Evolutionary conservation across 495 filamentous ascomycete genomes (phyloP).

Genomic region (Penicillium desertorum): DNA sequence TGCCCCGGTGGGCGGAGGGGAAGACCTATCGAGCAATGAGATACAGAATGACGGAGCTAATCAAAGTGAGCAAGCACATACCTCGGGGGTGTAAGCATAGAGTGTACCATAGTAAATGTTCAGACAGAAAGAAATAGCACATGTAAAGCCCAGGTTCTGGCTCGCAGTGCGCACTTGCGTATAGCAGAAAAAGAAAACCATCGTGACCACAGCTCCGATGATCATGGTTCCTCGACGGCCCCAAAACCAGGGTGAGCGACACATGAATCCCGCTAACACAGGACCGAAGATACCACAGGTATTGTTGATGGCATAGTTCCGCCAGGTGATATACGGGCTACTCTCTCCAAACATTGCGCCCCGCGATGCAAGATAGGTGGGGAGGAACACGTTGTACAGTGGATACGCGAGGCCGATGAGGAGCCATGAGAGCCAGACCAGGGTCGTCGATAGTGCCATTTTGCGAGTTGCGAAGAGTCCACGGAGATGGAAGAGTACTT

Average conservation of each 20-base stretch:
- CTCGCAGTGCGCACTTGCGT: slow-evolving; percentile 57
- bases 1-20: slow-evolving; percentile 66
- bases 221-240: slow-evolving; percentile 67
- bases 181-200: slow-evolving; percentile 70
- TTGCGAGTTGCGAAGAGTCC: slow-evolving; percentile 63
- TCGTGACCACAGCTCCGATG: slow-evolving; percentile 59
- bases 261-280: slow-evolving; percentile 64
- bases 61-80: not conserved
- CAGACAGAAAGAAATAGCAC: slow-evolving; percentile 63
- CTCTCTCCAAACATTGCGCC: slow-evolving; percentile 47
- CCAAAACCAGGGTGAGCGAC: slow-evolving; percentile 50
- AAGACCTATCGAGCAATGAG: slow-evolving; percentile 27
- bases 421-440: slow-evolving; percentile 72
- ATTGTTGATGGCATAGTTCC: slow-evolving; percentile 70
- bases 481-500: slow-evolving; percentile 55
- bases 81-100: slow-evolving; percentile 60
- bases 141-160: slow-evolving; percentile 66
- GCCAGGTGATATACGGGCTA: slow-evolving; percentile 59
- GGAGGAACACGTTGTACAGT: slow-evolving; percentile 68
- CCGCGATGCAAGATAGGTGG: slow-evolving; percentile 46
- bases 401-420: slow-evolving; percentile 69
- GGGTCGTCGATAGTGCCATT: slow-evolving; percentile 57
- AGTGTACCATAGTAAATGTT: slow-evolving; percentile 74
- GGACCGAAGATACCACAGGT: slow-evolving; percentile 64
- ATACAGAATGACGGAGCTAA: not conserved